These are phyloP conservation scores for Penicillium salamii DNA, from an alignment of 495 filamentous ascomycete genomes.

Conservation along the genomic window DNA sequence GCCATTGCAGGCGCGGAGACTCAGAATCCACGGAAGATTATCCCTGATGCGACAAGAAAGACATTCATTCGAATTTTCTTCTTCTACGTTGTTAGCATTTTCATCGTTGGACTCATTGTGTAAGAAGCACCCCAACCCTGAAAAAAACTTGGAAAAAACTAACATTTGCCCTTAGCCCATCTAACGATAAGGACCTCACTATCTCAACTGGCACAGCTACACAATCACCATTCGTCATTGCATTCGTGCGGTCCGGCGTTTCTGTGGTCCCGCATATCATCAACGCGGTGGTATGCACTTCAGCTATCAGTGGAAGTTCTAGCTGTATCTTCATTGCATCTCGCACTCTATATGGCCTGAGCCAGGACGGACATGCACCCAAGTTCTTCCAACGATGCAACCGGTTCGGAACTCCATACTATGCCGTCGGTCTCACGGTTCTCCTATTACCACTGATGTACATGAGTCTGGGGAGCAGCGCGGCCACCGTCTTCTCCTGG, in stretches of 20 bases:
- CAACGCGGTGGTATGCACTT: conserved; percentile 43
- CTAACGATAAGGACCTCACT: conserved; percentile 45
- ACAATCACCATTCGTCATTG: conserved; percentile 54
- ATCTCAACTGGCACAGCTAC: conserved; percentile 24
- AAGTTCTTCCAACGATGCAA: conserved; percentile 46
- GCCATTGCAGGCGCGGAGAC: conserved; percentile 45
- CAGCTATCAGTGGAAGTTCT: conserved; percentile 38
- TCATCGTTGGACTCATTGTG: conserved; percentile 40
- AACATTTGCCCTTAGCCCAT: conserved; percentile 14
- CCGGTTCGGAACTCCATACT: conserved; percentile 55
- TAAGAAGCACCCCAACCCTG: neutral
- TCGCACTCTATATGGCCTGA: conserved; percentile 35
- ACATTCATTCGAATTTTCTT: conserved; percentile 32
- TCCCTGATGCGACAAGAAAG: conserved; percentile 31
- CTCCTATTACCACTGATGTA: conserved; percentile 51
- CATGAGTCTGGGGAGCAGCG: conserved; percentile 46
- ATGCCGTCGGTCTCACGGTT: conserved; percentile 41
- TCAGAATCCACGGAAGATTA: conserved; percentile 25
- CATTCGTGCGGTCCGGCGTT: conserved; percentile 24
- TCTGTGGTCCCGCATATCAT: conserved; percentile 44
- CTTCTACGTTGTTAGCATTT: conserved; percentile 36
- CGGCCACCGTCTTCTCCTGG: conserved; percentile 55
- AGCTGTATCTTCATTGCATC: conserved; percentile 37
- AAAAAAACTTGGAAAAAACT: neutral
- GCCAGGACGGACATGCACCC: conserved; percentile 29